phyloP scores from a whole-genome alignment of 768 basidiomycete species.

The Fomitopsis serialis region DNA sequence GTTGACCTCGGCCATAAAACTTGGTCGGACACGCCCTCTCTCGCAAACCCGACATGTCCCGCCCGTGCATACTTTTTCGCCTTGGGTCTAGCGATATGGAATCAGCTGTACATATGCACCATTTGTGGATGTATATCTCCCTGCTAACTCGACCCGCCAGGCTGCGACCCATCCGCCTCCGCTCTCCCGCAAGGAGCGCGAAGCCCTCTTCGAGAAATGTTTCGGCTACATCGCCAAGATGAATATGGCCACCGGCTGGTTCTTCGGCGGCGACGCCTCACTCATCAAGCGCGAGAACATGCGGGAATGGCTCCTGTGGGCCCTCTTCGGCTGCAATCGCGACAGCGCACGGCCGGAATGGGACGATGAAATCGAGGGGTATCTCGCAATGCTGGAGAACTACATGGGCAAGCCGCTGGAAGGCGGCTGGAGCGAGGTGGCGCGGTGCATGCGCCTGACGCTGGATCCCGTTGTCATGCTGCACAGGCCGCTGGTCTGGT shows the following conservation, averaged over 20 bases:
- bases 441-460: constrained; percentile 45
- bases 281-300: constrained; percentile 42
- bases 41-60: too few species aligned
- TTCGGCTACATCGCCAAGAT: constrained; percentile 10
- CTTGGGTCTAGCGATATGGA: too few species aligned
- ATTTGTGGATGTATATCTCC: too few species aligned
- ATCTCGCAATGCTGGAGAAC: constrained; percentile 36
- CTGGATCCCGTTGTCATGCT: constrained; percentile 50
- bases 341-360: constrained; percentile 30
- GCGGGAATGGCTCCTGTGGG: constrained; percentile 62
- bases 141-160: constrained; percentile 9
- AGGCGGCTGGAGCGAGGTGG: constrained; percentile 32
- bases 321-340: constrained; percentile 43
- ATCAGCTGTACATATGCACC: too few species aligned
- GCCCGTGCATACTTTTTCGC: too few species aligned
- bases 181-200: constrained; percentile 36
- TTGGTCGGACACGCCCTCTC: too few species aligned
- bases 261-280: constrained; percentile 28
- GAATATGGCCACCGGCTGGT: constrained; percentile 47
- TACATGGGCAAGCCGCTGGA: constrained; percentile 35
- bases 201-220: constrained; percentile 46
- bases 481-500: constrained; percentile 65
- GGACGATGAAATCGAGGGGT: constrained; percentile 46
- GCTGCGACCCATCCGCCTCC: constrained; percentile 30
- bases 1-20: too few species aligned